A percentile compares a stretch with the other conserved stretches of the same genome.
These are phyloP conservation scores for Globisporangium spiculum DNA, from an alignment of 352 stramenopile genomes.

Conservation along the genomic window DNA sequence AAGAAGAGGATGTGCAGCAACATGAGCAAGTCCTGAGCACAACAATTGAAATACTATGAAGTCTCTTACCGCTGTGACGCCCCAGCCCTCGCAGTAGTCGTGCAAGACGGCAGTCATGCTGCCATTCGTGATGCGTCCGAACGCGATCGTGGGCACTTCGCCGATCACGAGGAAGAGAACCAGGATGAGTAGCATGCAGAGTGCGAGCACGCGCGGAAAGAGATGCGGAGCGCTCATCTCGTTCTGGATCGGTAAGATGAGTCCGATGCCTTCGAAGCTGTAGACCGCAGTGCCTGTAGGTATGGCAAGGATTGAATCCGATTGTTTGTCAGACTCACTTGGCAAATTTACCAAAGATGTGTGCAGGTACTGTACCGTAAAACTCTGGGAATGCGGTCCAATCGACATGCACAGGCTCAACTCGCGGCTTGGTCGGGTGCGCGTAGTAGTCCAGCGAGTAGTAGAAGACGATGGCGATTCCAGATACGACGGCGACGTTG, in stretches of 20 bases:
- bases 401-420: constrained; percentile 20
- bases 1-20: background rate
- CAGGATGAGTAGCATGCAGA: constrained; percentile 67
- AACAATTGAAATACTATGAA: background rate
- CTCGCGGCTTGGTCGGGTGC: constrained; percentile 27
- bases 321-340: background rate
- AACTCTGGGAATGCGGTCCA: constrained; percentile 60
- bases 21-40: background rate
- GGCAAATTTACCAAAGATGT: background rate
- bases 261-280: constrained; percentile 76
- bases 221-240: constrained; percentile 58
- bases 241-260: constrained; percentile 79
- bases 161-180: constrained; percentile 77
- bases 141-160: constrained; percentile 64
- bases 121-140: constrained; percentile 65
- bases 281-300: constrained; percentile 67
- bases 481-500: constrained; percentile 58
- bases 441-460: constrained; percentile 67
- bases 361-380: constrained; percentile 33
- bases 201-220: constrained; percentile 52
- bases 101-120: constrained; percentile 80
- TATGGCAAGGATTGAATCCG: background rate
- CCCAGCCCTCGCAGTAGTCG: constrained; percentile 66
- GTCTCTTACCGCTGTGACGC: constrained; percentile 47
- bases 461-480: constrained; percentile 82